Evolutionary conservation across 78 protist genomes (phyloP), one percentile per base, ranked within the genome.

Genomic region (Anaeramoeba ignava): DNA sequence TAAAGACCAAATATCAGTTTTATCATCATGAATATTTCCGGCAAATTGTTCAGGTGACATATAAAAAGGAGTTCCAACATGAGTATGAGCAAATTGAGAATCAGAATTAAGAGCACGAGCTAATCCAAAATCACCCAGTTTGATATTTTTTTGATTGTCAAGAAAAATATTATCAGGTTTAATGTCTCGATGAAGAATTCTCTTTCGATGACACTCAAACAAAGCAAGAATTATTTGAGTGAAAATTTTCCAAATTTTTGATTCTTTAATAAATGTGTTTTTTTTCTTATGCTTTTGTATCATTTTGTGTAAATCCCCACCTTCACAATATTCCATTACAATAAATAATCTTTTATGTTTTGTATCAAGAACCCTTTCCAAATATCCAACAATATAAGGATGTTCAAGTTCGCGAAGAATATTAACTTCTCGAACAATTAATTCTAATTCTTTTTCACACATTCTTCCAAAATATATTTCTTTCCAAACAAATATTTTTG

Each of bases 111-210:
- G 89, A n/a, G 88, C 88, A 3, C 91, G 81, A 3, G 94, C 90
- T 42, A 93, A 85, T 37, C 98, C 98, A 78, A 95, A 95, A 79
- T 95, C 98, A 33, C 96, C 95, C 12, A 95, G 89, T 81, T 94
- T 94, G 41, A 91, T 85, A 79, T 41, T 87, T n/a, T 78, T 33
- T 41, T 86, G 81, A 68, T 31, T 36, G 80, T 87, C 93, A 33
- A 95, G 33, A 84, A 93, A 91, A 40, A 93, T 83, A 84, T 95
- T 91, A 27, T 83, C 87, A 0, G 95, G 97, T 68, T 92, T 38
- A 81, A 93, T 82, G 86, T 93, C 96, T 33, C 98, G 88, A 82
- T 95, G 98, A 36, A 95, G 86, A 41, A 95, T 89, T n/a, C 85
- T 86, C 39, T 68, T 41, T 23, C 79, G 80, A 79, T 89, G 91